phyloP scores from a whole-genome alignment of 176 grass and related monocot species.

The Rhynchospora breviuscula region DNA sequence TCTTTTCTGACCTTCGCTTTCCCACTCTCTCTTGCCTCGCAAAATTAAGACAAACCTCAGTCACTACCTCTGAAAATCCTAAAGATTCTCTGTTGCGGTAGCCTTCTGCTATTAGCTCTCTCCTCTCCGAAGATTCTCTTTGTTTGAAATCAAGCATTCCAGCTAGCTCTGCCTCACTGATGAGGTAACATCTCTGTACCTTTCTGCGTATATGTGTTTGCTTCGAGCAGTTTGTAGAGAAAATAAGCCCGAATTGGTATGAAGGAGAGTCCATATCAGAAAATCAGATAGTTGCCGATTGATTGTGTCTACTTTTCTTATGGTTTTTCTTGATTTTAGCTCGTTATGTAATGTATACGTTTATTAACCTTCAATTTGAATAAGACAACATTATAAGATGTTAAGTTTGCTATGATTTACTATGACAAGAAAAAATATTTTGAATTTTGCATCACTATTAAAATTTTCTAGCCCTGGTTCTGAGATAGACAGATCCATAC shows the following conservation, averaged over 20 bases:
- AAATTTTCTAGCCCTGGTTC: background rate
- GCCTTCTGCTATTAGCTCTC: background rate
- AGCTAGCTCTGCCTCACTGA: too few species aligned
- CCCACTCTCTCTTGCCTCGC: background rate
- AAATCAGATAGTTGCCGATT: background rate
- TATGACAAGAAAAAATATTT: too few species aligned
- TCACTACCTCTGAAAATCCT: background rate
- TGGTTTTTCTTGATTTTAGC: background rate
- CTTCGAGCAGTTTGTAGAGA: background rate
- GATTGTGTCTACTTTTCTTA: background rate
- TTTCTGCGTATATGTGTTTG: too few species aligned
- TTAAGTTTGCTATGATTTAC: background rate
- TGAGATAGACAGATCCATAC: too few species aligned
- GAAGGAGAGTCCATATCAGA: background rate
- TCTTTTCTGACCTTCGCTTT: constrained; percentile 6
- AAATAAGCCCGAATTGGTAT: background rate
- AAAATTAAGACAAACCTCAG: constrained; percentile 18
- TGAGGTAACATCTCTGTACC: too few species aligned
- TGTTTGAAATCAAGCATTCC: background rate
- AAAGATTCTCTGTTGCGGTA: background rate
- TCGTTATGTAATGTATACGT: background rate
- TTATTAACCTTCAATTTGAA: background rate
- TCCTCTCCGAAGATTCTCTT: background rate
- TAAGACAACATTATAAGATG: background rate
- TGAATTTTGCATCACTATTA: background rate